A percentile compares a stretch with the other conserved stretches of the same genome.
Evolutionary conservation across 176 grass and related monocot species (phyloP).

Genomic region (Dendrocalamus sinicus): DNA sequence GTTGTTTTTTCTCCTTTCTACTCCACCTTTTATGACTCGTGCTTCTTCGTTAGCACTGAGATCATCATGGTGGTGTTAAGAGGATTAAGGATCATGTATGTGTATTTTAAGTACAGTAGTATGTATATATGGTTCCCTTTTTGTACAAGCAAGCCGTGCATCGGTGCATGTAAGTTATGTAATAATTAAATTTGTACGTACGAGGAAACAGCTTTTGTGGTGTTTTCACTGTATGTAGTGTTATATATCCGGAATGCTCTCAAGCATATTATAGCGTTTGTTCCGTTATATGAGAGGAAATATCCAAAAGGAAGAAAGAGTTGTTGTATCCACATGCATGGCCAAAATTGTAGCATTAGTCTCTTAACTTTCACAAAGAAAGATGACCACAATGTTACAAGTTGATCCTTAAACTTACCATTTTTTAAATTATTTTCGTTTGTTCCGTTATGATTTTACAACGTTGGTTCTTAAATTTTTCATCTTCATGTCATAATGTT

Average conservation of each 20-base stretch:
- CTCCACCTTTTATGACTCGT: background rate
- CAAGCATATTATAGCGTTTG: background rate
- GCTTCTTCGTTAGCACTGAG: slow-evolving; percentile 14
- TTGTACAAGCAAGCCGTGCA: background rate
- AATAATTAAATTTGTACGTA: background rate
- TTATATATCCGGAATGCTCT: background rate
- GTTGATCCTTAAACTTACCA: background rate
- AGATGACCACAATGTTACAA: background rate
- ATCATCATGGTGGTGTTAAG: background rate
- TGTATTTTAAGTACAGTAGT: background rate
- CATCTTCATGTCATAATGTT: background rate
- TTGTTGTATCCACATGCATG: background rate
- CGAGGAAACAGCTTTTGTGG: background rate
- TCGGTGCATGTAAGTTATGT: background rate
- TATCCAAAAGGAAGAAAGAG: background rate
- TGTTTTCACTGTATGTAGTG: background rate
- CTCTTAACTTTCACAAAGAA: background rate
- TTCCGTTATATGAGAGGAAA: background rate
- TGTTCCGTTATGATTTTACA: too few species aligned
- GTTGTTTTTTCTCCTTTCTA: background rate
- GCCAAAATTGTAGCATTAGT: background rate
- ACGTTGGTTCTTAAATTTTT: background rate
- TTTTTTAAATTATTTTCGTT: background rate
- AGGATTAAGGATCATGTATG: background rate
- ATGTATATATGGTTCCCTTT: background rate